phyloP scores from a whole-genome alignment of 2,329 filamentous ascomycete genomes.

The Truncatella angustata region DNA sequence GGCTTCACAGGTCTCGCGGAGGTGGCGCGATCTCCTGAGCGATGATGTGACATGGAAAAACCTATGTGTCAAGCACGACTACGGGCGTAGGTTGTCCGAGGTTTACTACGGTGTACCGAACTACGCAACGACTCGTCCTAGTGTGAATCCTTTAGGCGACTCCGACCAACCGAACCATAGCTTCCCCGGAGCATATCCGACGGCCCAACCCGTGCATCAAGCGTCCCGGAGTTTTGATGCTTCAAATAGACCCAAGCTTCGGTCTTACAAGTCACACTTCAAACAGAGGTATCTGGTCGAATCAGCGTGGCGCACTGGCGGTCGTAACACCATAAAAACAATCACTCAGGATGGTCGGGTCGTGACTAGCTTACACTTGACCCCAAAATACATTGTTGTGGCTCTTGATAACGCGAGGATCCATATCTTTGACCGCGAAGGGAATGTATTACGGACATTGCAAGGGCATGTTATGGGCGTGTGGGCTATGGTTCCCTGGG shows the following conservation, averaged over 20 bases:
- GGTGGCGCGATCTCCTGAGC: slow-evolving; percentile 89
- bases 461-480: slow-evolving; percentile 98
- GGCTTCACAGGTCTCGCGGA: slow-evolving; percentile 91
- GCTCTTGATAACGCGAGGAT: slow-evolving; percentile 98
- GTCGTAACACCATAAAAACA: slow-evolving; percentile 77
- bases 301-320: slow-evolving; percentile 92
- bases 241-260: slow-evolving; percentile 57
- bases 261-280: slow-evolving; percentile 94
- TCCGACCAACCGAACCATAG: slow-evolving; percentile 34
- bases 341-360: slow-evolving; percentile 97
- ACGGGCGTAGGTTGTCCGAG: slow-evolving; percentile 60
- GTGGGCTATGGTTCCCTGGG: slow-evolving; percentile 99
- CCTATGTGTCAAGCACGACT: slow-evolving; percentile 93
- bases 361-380: slow-evolving; percentile 92
- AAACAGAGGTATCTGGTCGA: slow-evolving; percentile 97
- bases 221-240: slow-evolving; percentile 10
- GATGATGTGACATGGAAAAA: slow-evolving; percentile 99
- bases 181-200: slow-evolving; percentile 43
- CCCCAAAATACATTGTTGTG: slow-evolving; percentile 94
- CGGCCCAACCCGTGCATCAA: slow-evolving; percentile 10
- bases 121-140: slow-evolving; percentile 28
- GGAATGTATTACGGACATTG: slow-evolving; percentile 81
- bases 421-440: slow-evolving; percentile 93
- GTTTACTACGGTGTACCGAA: slow-evolving; percentile 36
- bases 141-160: slow-evolving; percentile 32